Base-by-base conservation (phyloP, 2,329 filamentous ascomycete species). In the Tolypocladium tundrense region DNA sequence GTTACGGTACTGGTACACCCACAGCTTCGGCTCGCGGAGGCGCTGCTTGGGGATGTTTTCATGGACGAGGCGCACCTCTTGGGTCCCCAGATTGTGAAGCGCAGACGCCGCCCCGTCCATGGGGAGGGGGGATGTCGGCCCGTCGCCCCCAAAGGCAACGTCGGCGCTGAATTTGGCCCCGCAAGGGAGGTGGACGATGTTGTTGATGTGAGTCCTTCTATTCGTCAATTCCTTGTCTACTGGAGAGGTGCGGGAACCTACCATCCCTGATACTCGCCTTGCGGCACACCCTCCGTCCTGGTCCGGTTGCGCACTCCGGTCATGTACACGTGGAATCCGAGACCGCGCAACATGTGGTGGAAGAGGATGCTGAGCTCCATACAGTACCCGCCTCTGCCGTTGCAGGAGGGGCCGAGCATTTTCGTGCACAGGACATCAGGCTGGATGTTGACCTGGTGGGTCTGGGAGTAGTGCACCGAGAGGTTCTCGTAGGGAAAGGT, bases 131-230 rank as follows among this genome's bases (percentile, higher is more conserved):
- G 72, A 71, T 0, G 80, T 85, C 0, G 84, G 75, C 1, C 82
- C 80, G 61, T 85, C 82, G n/a, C 81, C 82, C 24, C 86, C 86
- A 64, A 89, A 88, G 1, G 81, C 84, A 4, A 87, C 81, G 66
- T 89, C 87, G 5, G 82, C 71, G 68, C 79, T 72, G 66, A 80
- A 84, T 59, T 75, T 73, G 45, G 74, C 75, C 16, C 72, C 72
- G 2, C 74, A 69, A 0, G 74, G 68, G 24, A 88, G 73, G 1
- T 76, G 79, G n/a, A 87, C 75, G 54, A 88, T 81, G 61, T 84
- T 80, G 65, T 33, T 33, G 31, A 87, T 81, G 67, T 88, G 84
- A 10, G 77, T 75, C 67, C 69, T 14, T 39, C 33, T 35, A 10
- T 10, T 35, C 35, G 35, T 35, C 35, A 35, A 35, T 35, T 10